Percentiles rank a stretch among this genome's conserved stretches.
Conservation (phyloP, 495 filamentous ascomycete species). For the Tuber calosporum region DNA sequence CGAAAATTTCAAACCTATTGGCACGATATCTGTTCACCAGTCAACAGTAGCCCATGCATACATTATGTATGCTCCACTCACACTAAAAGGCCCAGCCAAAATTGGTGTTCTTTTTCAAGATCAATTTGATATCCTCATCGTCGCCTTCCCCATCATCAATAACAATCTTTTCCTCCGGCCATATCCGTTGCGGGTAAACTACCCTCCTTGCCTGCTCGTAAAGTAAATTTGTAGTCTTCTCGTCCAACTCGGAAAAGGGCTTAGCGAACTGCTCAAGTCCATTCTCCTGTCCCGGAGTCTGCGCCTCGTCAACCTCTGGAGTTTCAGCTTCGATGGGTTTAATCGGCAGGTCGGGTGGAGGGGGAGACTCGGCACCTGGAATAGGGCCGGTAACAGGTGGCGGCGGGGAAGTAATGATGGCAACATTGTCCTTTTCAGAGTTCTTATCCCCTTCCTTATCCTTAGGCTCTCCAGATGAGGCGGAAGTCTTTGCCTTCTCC, state of each 20-base stretch:
- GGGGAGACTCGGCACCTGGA: not conserved
- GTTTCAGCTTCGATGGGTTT: not conserved
- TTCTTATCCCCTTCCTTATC: not conserved
- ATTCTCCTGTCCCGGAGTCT: not conserved
- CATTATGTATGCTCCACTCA: not conserved
- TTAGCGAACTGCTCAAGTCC: not conserved
- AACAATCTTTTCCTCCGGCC: not conserved
- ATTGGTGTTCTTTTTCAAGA: constrained; percentile 2
- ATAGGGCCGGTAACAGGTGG: not conserved
- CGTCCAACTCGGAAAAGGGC: not conserved
- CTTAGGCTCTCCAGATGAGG: not conserved
- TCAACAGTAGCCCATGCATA: not conserved
- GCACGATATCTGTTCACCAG: not conserved
- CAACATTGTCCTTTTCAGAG: not conserved
- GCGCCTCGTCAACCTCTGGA: not conserved
- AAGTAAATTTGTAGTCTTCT: not conserved
- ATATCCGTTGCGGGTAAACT: not conserved
- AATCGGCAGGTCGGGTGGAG: not conserved
- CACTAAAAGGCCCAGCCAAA: constrained; percentile 1
- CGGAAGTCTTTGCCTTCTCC: not conserved
- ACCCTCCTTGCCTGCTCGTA: not conserved
- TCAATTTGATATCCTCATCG: not conserved
- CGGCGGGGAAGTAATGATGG: not conserved
- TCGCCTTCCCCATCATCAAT: not conserved
- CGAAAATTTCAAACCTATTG: not conserved